Percentiles rank a stretch among this genome's conserved stretches.
phyloP scores from a whole-genome alignment of 306 rosid genomes.

The Quercus alba region DNA sequence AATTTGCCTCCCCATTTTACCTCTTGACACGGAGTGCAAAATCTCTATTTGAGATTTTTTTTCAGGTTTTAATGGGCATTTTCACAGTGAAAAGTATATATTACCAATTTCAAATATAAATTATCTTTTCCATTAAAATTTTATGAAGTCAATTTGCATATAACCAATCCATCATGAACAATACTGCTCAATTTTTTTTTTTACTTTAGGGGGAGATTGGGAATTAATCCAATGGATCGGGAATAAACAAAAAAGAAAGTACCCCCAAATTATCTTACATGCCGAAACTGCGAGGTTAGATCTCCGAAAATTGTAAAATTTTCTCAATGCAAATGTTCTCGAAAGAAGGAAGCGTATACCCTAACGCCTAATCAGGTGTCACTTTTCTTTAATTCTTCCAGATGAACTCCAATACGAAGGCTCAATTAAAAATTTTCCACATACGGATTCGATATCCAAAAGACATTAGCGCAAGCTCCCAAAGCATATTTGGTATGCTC shows the following conservation, averaged over 20 bases:
- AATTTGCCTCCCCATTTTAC: too few species aligned
- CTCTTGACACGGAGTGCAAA: too few species aligned
- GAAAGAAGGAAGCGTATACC: slow-evolving; percentile 1
- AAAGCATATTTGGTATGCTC: slow-evolving; percentile 97
- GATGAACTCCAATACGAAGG: slow-evolving; percentile 5
- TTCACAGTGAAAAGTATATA: too few species aligned
- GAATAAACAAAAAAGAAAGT: neutral
- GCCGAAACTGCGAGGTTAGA: neutral
- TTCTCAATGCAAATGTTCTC: neutral
- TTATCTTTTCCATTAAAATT: too few species aligned
- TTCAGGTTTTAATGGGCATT: too few species aligned
- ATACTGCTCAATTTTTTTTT: too few species aligned
- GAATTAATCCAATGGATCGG: neutral
- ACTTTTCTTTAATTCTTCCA: slow-evolving; percentile 8
- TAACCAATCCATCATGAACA: too few species aligned
- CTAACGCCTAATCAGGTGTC: neutral
- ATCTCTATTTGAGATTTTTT: too few species aligned
- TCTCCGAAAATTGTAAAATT: neutral
- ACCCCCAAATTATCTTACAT: neutral
- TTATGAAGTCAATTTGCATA: too few species aligned
- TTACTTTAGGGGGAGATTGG: too few species aligned
- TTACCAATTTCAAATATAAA: too few species aligned
- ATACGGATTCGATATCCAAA: slow-evolving; percentile 81
- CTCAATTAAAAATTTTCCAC: slow-evolving; percentile 70
- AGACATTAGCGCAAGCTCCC: slow-evolving; percentile 95